A percentile compares a stretch with the other conserved stretches of the same genome.
These are phyloP conservation scores for Plectosphaerella plurivora DNA, from an alignment of 2,329 filamentous ascomycete species.

Conservation along the genomic window DNA sequence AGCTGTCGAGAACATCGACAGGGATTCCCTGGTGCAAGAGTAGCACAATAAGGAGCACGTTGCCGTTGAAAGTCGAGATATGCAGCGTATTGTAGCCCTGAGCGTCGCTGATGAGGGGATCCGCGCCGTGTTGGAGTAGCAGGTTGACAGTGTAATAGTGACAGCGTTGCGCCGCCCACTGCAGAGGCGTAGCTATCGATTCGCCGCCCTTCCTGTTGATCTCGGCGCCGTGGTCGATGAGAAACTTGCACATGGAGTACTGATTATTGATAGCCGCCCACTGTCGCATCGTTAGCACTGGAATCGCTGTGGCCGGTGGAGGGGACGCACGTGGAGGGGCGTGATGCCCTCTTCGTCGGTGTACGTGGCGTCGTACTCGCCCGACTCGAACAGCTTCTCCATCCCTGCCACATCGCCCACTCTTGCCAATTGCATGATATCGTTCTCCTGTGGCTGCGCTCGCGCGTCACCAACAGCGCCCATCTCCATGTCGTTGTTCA, in stretches of 20 bases:
- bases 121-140: slow-evolving; percentile 84
- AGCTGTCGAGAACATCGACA: slow-evolving; percentile 83
- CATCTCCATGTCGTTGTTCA: slow-evolving; percentile 55
- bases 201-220: slow-evolving; percentile 96
- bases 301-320: not conserved
- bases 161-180: slow-evolving; percentile 95
- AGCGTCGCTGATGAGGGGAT: slow-evolving; percentile 85
- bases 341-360: slow-evolving; percentile 91
- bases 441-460: slow-evolving; percentile 48
- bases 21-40: slow-evolving; percentile 93
- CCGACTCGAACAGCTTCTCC: slow-evolving; percentile 82
- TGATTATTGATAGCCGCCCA: slow-evolving; percentile 99
- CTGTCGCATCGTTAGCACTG: slow-evolving; percentile 37
- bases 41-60: slow-evolving; percentile 82
- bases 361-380: slow-evolving; percentile 77
- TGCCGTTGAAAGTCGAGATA: slow-evolving; percentile 94
- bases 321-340: slow-evolving; percentile 73
- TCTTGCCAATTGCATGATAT: slow-evolving; percentile 94
- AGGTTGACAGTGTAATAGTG: slow-evolving; percentile 96
- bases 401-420: slow-evolving; percentile 82
- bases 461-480: slow-evolving; percentile 39
- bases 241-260: slow-evolving; percentile 93
- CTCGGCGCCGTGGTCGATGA: slow-evolving; percentile 78
- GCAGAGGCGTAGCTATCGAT: slow-evolving; percentile 85
- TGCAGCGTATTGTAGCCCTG: slow-evolving; percentile 98